These are phyloP conservation scores for Stenogyne calaminthoides DNA, from an alignment of 305 asterid species.

Conservation along the genomic window DNA sequence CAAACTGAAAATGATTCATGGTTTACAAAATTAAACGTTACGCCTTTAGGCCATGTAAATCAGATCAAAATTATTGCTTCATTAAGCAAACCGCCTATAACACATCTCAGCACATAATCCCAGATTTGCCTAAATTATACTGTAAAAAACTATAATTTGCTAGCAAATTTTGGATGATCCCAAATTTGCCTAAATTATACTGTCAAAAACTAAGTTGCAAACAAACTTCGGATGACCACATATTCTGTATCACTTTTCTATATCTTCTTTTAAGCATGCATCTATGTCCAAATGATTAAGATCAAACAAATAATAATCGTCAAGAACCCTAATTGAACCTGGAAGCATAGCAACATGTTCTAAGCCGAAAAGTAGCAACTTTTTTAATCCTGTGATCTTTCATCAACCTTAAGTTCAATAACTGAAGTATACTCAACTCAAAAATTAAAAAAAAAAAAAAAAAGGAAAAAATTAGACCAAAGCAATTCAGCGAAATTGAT, in stretches of 20 bases:
- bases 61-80: not conserved
- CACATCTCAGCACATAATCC: not conserved
- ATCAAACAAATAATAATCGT: not conserved
- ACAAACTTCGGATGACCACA: not conserved
- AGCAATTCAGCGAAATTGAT: not conserved
- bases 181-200: not conserved
- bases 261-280: not conserved
- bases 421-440: conserved; percentile 10
- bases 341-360: not conserved
- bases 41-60: not conserved
- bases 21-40: not conserved
- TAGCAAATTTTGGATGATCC: no score
- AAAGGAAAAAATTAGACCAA: not conserved
- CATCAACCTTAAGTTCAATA: conserved; percentile 20
- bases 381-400: not conserved
- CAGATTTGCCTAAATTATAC: no score
- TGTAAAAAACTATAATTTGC: no score
- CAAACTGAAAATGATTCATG: not conserved
- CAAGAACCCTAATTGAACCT: not conserved
- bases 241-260: not conserved
- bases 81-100: conserved; percentile 8
- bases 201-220: not conserved
- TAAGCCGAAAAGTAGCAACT: not conserved
- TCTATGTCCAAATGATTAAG: conserved; percentile 3
- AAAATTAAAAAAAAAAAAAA: not conserved